A percentile compares a stretch with the other conserved stretches of the same genome.
Evolutionary conservation across 257 asterid genomes (phyloP).

Genomic region (Capsicum pubescens): DNA sequence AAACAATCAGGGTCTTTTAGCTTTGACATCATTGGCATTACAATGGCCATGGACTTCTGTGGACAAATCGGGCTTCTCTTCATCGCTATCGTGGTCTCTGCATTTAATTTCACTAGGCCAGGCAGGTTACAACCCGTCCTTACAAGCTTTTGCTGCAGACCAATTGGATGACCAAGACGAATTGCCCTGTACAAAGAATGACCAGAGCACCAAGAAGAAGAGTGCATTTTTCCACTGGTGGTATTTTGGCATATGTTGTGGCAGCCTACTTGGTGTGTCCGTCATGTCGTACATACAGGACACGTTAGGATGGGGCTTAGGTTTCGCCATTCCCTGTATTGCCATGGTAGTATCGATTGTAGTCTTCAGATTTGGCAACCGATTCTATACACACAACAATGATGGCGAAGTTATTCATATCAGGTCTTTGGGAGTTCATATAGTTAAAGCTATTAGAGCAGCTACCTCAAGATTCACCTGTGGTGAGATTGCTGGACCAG

Average conservation of each 20-base stretch:
- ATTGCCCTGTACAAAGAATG: conserved; percentile 42
- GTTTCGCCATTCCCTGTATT: conserved; percentile 78
- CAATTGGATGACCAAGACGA: conserved; percentile 59
- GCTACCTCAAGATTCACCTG: conserved; percentile 45
- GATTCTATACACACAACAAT: conserved; percentile 49
- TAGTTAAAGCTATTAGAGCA: conserved; percentile 50
- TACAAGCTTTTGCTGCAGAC: conserved; percentile 93
- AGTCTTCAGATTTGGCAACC: conserved; percentile 61
- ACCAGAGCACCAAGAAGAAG: conserved; percentile 49
- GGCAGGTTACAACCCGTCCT: conserved; percentile 84
- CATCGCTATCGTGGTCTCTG: conserved; percentile 65
- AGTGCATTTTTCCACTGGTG: conserved; percentile 88
- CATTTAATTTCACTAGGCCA: conserved; percentile 84
- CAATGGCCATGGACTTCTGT: conserved; percentile 60
- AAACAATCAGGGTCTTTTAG: conserved; percentile 66
- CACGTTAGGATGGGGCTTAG: conserved; percentile 85
- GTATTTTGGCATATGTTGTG: conserved; percentile 89
- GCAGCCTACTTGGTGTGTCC: conserved; percentile 81
- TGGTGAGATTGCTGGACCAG: conserved; percentile 33
- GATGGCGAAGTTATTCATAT: conserved; percentile 31
- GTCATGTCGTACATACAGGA: conserved; percentile 87
- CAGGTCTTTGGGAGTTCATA: conserved; percentile 40
- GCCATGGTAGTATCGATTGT: conserved; percentile 62
- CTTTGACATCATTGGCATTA: conserved; percentile 69
- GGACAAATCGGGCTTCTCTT: conserved; percentile 41